Conservation (phyloP, 2,329 filamentous ascomycete genomes). For the Tetracladium maxilliforme region DNA sequence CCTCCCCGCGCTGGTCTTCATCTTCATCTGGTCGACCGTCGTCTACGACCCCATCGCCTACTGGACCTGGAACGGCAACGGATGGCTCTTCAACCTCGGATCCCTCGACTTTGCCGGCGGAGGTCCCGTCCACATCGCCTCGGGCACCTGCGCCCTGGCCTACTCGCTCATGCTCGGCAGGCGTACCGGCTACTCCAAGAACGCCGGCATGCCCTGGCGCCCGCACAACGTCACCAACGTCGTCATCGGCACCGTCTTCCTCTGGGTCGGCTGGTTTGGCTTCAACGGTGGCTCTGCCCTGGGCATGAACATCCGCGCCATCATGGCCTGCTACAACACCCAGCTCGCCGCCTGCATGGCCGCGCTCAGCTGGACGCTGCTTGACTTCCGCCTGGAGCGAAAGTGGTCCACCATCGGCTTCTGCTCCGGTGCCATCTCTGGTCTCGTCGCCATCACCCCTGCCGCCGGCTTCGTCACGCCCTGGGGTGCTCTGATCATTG, state of each 20-base stretch:
- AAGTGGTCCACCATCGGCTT: slow-evolving; percentile 90
- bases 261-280: slow-evolving; percentile 95
- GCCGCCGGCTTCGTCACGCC: slow-evolving; percentile 71
- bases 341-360: slow-evolving; percentile 74
- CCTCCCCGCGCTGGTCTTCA: slow-evolving; percentile 47
- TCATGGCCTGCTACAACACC: slow-evolving; percentile 83
- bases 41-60: slow-evolving; percentile 50
- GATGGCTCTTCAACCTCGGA: slow-evolving; percentile 49
- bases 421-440: slow-evolving; percentile 81
- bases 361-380: slow-evolving; percentile 69
- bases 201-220: slow-evolving; percentile 47
- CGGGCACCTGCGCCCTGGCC: slow-evolving; percentile 55
- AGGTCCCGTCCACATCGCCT: slow-evolving; percentile 62
- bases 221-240: slow-evolving; percentile 65
- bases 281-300: slow-evolving; percentile 85
- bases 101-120: slow-evolving; percentile 68
- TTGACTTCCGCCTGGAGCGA: slow-evolving; percentile 81
- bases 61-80: slow-evolving; percentile 54
- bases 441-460: slow-evolving; percentile 80
- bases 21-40: slow-evolving; percentile 47
- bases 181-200: slow-evolving; percentile 44
- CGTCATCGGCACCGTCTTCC: slow-evolving; percentile 57
- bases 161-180: slow-evolving; percentile 63
- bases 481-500: slow-evolving; percentile 43
- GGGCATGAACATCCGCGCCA: slow-evolving; percentile 67